Evolutionary conservation across 768 basidiomycete species (phyloP).

Genomic region (Cantharellus anzutake): DNA sequence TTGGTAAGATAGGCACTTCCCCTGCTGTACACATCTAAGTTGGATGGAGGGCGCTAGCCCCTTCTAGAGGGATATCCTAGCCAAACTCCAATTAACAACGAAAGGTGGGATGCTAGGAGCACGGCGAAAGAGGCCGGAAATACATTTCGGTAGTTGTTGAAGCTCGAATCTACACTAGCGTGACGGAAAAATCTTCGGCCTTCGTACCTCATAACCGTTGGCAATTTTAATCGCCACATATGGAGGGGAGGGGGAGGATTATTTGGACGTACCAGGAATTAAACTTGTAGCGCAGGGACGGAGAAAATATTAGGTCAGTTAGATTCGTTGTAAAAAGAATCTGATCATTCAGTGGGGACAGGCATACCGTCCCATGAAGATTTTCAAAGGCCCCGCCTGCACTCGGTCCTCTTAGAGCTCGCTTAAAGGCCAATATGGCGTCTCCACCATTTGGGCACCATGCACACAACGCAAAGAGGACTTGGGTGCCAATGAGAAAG

Average conservation of each 20-base stretch:
- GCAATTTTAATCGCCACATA: constrained; percentile 47
- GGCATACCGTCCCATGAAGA: too few species aligned
- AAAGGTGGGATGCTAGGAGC: constrained; percentile 20
- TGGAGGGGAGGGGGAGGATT: constrained; percentile 47
- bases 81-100: too few species aligned
- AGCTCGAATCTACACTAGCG: constrained; percentile 32
- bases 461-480: constrained; percentile 10
- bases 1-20: too few species aligned
- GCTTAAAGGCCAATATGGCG: constrained; percentile 26
- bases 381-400: constrained; percentile 25
- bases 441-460: constrained; percentile 37
- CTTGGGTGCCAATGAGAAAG: neutral
- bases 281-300: constrained; percentile 95
- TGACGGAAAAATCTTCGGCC: constrained; percentile 1
- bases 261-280: constrained; percentile 95
- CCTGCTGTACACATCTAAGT: too few species aligned
- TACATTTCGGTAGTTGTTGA: constrained; percentile 59
- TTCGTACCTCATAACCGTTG: constrained; percentile 33
- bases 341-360: constrained; percentile 1
- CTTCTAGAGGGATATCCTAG: too few species aligned
- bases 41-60: too few species aligned
- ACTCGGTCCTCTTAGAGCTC: constrained; percentile 33
- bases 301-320: constrained; percentile 77
- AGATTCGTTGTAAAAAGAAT: constrained; percentile 82
- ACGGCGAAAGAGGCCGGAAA: constrained; percentile 54